A percentile compares a stretch with the other conserved stretches of the same genome.
These are phyloP conservation scores for Lachnellula suecica DNA, from an alignment of 2,329 filamentous ascomycete genomes.

Conservation along the genomic window DNA sequence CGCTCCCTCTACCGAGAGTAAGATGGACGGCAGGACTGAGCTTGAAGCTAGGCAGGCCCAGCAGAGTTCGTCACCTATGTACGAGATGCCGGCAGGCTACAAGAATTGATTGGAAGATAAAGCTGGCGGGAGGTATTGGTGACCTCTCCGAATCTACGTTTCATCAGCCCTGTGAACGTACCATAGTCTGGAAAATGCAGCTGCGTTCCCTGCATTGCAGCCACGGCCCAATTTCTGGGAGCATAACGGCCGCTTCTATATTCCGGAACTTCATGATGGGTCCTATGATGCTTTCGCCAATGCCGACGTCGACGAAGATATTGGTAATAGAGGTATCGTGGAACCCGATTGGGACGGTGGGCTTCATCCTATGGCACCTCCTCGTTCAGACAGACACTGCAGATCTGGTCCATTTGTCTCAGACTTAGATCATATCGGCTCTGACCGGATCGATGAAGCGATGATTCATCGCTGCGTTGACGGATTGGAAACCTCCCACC, in stretches of 20 bases:
- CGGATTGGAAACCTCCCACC: conserved; percentile 56
- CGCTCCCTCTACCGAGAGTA: neutral
- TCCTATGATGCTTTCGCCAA: conserved; percentile 71
- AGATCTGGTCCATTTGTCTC: conserved; percentile 76
- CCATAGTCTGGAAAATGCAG: conserved; percentile 69
- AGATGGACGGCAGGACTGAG: neutral
- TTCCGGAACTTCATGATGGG: conserved; percentile 65
- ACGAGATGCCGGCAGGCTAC: neutral
- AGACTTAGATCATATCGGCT: conserved; percentile 69
- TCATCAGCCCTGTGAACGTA: conserved; percentile 67
- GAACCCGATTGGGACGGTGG: conserved; percentile 52
- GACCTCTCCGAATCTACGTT: conserved; percentile 66
- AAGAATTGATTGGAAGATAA: neutral
- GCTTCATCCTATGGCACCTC: conserved; percentile 50
- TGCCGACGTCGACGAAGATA: conserved; percentile 54
- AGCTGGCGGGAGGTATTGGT: neutral
- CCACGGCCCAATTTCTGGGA: conserved; percentile 76
- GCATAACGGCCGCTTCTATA: conserved; percentile 73
- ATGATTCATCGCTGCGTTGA: conserved; percentile 49
- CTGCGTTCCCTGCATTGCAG: conserved; percentile 66
- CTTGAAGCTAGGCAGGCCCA: neutral
- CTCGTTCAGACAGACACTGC: conserved; percentile 48
- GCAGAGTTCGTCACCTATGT: neutral
- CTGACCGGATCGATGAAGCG: conserved; percentile 70
- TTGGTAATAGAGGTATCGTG: conserved; percentile 60